Base-by-base conservation (phyloP, 2,329 filamentous ascomycete genomes). In the Stachybotrys elegans region DNA sequence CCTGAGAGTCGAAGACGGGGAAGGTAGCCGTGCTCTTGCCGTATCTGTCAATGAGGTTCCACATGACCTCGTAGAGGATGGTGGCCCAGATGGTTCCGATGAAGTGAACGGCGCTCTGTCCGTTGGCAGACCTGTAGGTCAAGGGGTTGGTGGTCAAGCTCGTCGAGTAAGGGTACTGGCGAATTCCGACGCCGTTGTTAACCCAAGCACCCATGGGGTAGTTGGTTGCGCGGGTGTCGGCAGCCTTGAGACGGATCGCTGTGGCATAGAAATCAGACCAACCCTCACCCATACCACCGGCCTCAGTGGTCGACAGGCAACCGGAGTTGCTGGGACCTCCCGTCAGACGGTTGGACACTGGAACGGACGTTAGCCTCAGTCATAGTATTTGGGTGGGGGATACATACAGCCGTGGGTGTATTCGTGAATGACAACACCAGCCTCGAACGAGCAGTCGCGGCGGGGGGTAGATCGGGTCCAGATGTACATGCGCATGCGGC, bases 381-480 rank as follows among this genome's bases (percentile, higher is more conserved):
- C 3, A 1, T 4, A 19, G 8, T 5, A 35, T 19, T 65, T 47
- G 4, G 2, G n/a, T 4, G 36, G 13, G 17, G 40, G 14, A 12
- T 11, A 60, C 66, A 61, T 52, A 69, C 66, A 46, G 21, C 72
- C 72, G 60, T 79, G 75, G 1, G 70, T 76, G 55, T 73, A 79
- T 55, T 80, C 76, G 64, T 83, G 79, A 48, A 83, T 74, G 20
- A 83, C 68, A 17, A 83, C 76, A 45, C 76, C 74, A 6, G 76
- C 72, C 40, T 83, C 78, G 50, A 83, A 81, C 16, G 69, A 61
- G 46, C 71, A 72, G 58, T 82, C 78, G 8, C 78, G 68, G 44
- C 65, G 55, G 0, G 75, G 75, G 0, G 57, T 70, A 6, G 71
- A 67, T 9, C 52, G 50, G 8, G 65, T 72, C 74, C 75, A 83